Percentiles rank a stretch among this genome's conserved stretches.
These are phyloP conservation scores for Boletus barrowsii DNA, from an alignment of 768 basidiomycete species.

Conservation along the genomic window DNA sequence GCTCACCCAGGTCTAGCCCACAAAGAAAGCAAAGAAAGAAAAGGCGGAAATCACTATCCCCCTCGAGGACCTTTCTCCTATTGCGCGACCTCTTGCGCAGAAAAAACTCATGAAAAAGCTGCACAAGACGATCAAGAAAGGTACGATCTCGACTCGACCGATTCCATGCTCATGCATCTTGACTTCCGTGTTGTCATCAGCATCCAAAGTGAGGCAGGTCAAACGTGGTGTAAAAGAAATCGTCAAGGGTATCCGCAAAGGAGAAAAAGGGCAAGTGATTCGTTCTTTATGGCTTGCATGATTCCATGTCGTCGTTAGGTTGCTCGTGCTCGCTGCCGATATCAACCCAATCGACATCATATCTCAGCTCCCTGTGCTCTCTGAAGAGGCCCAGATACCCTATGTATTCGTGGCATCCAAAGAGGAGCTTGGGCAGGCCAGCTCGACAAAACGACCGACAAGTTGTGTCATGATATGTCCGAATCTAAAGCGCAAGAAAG, in stretches of 20 bases:
- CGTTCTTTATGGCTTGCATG: background rate
- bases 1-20: slow-evolving; percentile 25
- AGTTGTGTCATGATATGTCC: slow-evolving; percentile 96
- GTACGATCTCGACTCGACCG: slow-evolving; percentile 33
- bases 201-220: slow-evolving; percentile 91
- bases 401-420: slow-evolving; percentile 90
- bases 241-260: slow-evolving; percentile 95
- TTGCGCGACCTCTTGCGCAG: slow-evolving; percentile 90
- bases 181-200: slow-evolving; percentile 37
- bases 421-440: slow-evolving; percentile 93
- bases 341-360: slow-evolving; percentile 99
- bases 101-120: slow-evolving; percentile 93
- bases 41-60: slow-evolving; percentile 62
- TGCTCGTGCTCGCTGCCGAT: slow-evolving; percentile 92
- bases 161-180: background rate
- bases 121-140: slow-evolving; percentile 93
- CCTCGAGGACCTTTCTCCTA: slow-evolving; percentile 84
- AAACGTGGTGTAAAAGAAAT: slow-evolving; percentile 99
- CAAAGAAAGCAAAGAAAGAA: slow-evolving; percentile 64
- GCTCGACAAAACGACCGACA: slow-evolving; percentile 96
- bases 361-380: slow-evolving; percentile 90
- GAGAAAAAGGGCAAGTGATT: slow-evolving; percentile 83
- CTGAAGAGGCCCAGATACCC: slow-evolving; percentile 90
- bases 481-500: slow-evolving; percentile 72
- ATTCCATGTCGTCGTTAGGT: slow-evolving; percentile 38